phyloP scores from a whole-genome alignment of 1,139 yeast species.

The Lodderomyces pseudojiufengensis region DNA sequence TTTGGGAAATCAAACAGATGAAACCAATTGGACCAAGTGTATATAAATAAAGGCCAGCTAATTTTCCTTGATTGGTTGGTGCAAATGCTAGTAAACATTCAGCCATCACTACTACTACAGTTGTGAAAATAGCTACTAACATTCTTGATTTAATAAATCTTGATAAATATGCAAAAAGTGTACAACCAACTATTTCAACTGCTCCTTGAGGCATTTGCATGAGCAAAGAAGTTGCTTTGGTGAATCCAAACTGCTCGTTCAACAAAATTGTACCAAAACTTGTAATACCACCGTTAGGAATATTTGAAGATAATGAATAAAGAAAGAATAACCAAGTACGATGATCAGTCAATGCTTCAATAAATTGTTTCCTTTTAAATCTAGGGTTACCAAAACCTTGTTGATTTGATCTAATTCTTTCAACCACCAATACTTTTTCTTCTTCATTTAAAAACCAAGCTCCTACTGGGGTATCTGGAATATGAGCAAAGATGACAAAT shows the following conservation, averaged over 20 bases:
- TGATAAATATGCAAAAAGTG: conserved; percentile 25
- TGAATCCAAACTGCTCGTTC: conserved; percentile 41
- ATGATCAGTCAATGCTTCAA: conserved; percentile 48
- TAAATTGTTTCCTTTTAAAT: conserved; percentile 52
- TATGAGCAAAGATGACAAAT: conserved; percentile 18
- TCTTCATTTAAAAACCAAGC: conserved; percentile 41
- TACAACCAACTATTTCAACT: conserved; percentile 41
- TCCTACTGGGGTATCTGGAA: conserved; percentile 28
- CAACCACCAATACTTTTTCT: conserved; percentile 41
- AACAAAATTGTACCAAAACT: conserved; percentile 46
- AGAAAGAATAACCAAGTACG: conserved; percentile 41
- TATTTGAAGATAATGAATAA: conserved; percentile 24
- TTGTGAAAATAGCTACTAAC: conserved; percentile 40
- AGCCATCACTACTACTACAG: conserved; percentile 34
- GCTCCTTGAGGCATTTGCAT: conserved; percentile 38
- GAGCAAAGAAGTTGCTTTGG: conserved; percentile 23
- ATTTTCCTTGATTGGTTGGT: conserved; percentile 26
- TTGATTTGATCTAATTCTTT: conserved; percentile 35
- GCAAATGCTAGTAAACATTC: conserved; percentile 50
- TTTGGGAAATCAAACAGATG: conserved; percentile 45
- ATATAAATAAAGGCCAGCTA: conserved; percentile 39
- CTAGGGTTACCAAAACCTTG: conserved; percentile 57
- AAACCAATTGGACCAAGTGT: conserved; percentile 36
- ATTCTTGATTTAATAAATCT: conserved; percentile 34
- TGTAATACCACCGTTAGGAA: conserved; percentile 40